phyloP scores from a whole-genome alignment of 345 rosid genomes.

The Rhodamnia rubescens region DNA sequence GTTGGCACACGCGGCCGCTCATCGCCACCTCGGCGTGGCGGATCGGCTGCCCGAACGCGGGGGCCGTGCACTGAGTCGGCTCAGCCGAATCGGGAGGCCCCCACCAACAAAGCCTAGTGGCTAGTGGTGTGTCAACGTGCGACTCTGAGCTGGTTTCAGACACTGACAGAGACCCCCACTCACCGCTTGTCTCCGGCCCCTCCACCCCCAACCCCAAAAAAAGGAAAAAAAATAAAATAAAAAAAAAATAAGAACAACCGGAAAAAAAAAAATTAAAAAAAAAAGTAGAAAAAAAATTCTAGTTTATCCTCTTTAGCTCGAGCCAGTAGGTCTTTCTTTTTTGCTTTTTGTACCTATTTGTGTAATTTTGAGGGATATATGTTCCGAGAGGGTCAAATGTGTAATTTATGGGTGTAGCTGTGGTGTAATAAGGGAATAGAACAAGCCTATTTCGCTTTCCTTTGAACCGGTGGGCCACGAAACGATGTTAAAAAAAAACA shows the following conservation, averaged over 20 bases:
- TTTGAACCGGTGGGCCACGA: not conserved
- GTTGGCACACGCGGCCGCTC: slow-evolving; percentile 83
- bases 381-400: not conserved
- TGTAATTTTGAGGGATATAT: not conserved
- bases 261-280: not conserved
- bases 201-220: not conserved
- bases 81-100: not conserved
- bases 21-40: slow-evolving; percentile 89
- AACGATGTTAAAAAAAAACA: too few species aligned
- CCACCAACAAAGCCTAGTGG: slow-evolving; percentile 1
- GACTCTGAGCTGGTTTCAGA: slow-evolving; percentile 12
- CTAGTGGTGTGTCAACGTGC: slow-evolving; percentile 12
- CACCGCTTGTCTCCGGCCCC: not conserved
- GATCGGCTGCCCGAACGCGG: slow-evolving; percentile 1
- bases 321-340: not conserved
- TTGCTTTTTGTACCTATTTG: not conserved
- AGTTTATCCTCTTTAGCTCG: not conserved
- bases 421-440: not conserved
- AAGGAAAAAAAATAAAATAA: too few species aligned
- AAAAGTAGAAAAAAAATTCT: not conserved
- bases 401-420: not conserved
- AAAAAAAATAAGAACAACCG: slow-evolving; percentile 11
- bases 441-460: not conserved
- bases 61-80: not conserved
- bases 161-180: slow-evolving; percentile 13